phyloP scores from a whole-genome alignment of 2,329 filamentous ascomycete species.

The Trichoderma brevicompactum region DNA sequence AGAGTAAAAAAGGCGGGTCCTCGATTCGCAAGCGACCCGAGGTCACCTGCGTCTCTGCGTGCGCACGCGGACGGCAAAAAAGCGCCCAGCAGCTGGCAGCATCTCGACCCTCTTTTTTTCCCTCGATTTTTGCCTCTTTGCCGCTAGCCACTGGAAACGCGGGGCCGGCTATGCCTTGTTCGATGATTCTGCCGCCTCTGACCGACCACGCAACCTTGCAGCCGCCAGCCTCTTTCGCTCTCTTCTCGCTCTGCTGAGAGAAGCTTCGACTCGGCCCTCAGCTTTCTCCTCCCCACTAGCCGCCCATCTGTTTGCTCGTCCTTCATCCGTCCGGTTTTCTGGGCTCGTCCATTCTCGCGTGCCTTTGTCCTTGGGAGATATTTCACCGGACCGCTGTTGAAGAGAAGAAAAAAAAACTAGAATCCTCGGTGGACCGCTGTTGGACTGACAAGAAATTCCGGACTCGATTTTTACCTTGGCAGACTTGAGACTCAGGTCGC shows the following conservation, averaged over 20 bases:
- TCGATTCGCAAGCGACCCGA: constrained; percentile 5
- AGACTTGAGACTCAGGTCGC: constrained; percentile 18
- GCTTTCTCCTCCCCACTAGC: constrained; percentile 7
- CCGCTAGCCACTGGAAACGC: constrained; percentile 20
- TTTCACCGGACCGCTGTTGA: constrained; percentile 12
- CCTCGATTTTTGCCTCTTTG: constrained; percentile 18
- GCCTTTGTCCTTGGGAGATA: constrained; percentile 3
- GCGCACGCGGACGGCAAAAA: constrained; percentile 16
- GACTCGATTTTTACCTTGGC: background rate
- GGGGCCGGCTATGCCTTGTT: constrained; percentile 25
- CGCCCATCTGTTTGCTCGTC: background rate
- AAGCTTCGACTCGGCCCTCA: constrained; percentile 10
- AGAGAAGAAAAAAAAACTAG: background rate
- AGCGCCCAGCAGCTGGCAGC: background rate
- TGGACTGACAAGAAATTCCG: constrained; percentile 3
- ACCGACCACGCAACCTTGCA: constrained; percentile 33
- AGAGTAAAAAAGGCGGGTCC: constrained; percentile 9
- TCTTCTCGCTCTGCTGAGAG: constrained; percentile 12
- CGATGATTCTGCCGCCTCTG: constrained; percentile 37
- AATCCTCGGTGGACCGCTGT: constrained; percentile 5
- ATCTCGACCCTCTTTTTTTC: background rate
- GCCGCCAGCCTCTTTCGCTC: constrained; percentile 33
- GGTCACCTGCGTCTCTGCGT: constrained; percentile 22
- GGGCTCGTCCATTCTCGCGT: constrained; percentile 2
- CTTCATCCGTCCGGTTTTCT: background rate